Evolutionary conservation across 345 rosid species (phyloP).

Genomic region (Citrus medica): DNA sequence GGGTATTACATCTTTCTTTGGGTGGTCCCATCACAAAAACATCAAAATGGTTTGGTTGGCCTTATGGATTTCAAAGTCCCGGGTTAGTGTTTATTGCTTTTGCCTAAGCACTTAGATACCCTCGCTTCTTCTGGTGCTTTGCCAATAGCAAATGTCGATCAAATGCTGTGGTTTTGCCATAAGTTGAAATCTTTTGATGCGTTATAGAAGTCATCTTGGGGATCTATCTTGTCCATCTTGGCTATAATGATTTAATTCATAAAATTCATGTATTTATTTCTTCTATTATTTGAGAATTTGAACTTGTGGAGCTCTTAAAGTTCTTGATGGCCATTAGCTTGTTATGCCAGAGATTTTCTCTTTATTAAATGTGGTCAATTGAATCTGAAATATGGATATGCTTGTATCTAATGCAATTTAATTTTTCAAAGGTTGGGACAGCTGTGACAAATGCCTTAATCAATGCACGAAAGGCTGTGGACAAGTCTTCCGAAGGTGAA

Average conservation of each 20-base stretch:
- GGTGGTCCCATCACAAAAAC: background rate
- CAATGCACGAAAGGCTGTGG: conserved; percentile 85
- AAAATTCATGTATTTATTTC: background rate
- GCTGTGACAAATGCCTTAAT: conserved; percentile 79
- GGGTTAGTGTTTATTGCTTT: background rate
- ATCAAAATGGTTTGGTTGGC: background rate
- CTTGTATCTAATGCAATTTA: conserved; percentile 15
- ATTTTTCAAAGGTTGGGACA: conserved; percentile 70
- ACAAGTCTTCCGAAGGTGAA: conserved; percentile 58
- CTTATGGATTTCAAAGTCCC: background rate
- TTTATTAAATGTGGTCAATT: background rate
- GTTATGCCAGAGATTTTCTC: background rate
- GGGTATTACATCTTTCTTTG: background rate
- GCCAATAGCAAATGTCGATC: background rate
- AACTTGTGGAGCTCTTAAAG: background rate
- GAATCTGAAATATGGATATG: background rate
- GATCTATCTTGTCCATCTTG: background rate
- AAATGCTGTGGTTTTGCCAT: background rate
- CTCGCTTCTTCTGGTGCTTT: background rate
- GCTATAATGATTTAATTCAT: background rate
- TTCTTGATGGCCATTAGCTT: background rate
- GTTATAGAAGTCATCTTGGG: background rate
- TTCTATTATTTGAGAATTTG: background rate
- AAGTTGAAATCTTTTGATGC: background rate
- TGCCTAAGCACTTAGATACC: background rate